Conservation (phyloP, 2,329 filamentous ascomycete species). For the Sphaerulina populicola region DNA sequence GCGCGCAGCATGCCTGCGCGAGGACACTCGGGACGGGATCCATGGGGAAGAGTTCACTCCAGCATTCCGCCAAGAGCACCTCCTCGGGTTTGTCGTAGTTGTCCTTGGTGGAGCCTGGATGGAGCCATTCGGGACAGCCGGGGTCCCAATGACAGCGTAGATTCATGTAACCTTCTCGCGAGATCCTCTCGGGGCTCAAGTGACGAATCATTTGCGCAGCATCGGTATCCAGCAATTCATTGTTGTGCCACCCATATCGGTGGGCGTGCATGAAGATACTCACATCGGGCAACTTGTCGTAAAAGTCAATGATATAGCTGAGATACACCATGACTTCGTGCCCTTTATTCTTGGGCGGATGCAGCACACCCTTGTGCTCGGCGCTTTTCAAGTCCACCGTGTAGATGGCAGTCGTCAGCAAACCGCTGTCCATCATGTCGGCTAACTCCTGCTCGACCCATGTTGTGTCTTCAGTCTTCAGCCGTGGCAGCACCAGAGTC, state of each 20-base stretch:
- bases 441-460: conserved; percentile 50
- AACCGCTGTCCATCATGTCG: conserved; percentile 30
- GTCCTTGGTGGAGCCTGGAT: conserved; percentile 37
- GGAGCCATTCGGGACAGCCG: conserved; percentile 50
- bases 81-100: conserved; percentile 38
- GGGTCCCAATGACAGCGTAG: conserved; percentile 49
- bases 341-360: conserved; percentile 51
- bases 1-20: conserved; percentile 55
- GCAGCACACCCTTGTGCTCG: conserved; percentile 38
- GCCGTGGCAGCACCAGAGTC: conserved; percentile 47
- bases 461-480: conserved; percentile 43
- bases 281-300: conserved; percentile 51
- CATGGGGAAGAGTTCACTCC: conserved; percentile 43
- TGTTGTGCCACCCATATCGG: conserved; percentile 52
- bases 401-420: conserved; percentile 43
- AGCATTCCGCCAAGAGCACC: conserved; percentile 38
- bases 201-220: conserved; percentile 39
- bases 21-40: conserved; percentile 44
- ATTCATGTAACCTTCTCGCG: conserved; percentile 47
- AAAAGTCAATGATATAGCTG: conserved; percentile 54
- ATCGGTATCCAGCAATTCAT: conserved; percentile 42
- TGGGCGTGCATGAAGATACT: conserved; percentile 56
- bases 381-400: conserved; percentile 37
- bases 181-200: conserved; percentile 41
- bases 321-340: conserved; percentile 57